phyloP scores from a whole-genome alignment of 306 rosid species.

The Medicago truncatula region MtrunA17r5.0-ANR NC_053046.1:9490001-9490500 shows the following conservation, averaged over 20 bases:
- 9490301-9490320: conserved; percentile 68
- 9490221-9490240: conserved; percentile 89
- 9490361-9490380: conserved; percentile 7
- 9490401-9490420: not conserved
- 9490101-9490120: not conserved
- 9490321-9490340: conserved; percentile 47
- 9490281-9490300: conserved; percentile 73
- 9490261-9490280: conserved; percentile 89
- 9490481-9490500: not conserved
- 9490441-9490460: not conserved
- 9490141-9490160: not conserved
- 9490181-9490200: conserved; percentile 37
- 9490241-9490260: conserved; percentile 94
- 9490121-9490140: not conserved
- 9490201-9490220: conserved; percentile 32
- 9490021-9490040: conserved; percentile 99
- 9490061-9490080: conserved; percentile 4
- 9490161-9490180: conserved; percentile 24
- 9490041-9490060: conserved; percentile 36
- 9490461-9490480: not conserved
- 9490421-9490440: not conserved
- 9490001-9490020: conserved; percentile 89
- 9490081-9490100: not conserved
- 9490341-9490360: conserved; percentile 37
- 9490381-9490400: not conserved